phyloP scores from a whole-genome alignment of 1,284 basidiomycete species.

The Melampsora larici-populina region DNA sequence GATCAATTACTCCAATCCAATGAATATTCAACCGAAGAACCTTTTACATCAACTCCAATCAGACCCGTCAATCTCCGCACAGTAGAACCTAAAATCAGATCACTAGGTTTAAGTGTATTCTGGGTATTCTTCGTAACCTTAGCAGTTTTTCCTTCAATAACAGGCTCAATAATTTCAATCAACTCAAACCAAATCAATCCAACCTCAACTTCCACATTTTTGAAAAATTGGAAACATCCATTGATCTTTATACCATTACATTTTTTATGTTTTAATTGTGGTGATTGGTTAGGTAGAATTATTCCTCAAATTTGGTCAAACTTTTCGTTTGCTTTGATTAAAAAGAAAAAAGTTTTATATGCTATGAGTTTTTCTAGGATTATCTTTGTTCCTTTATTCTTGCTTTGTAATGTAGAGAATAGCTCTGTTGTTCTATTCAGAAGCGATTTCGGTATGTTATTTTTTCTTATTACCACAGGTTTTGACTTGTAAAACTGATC shows the following conservation, averaged over 20 bases:
- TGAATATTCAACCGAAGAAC: background rate
- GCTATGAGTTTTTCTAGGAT: conserved; percentile 10
- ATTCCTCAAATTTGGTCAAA: conserved; percentile 47
- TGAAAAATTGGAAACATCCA: conserved; percentile 37
- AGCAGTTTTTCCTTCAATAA: conserved; percentile 50
- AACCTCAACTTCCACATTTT: background rate
- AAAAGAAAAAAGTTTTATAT: background rate
- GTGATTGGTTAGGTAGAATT: conserved; percentile 50
- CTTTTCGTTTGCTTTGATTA: background rate
- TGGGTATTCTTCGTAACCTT: conserved; percentile 49
- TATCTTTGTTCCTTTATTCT: conserved; percentile 29
- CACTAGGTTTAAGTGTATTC: conserved; percentile 48
- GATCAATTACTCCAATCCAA: background rate
- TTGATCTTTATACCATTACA: conserved; percentile 48
- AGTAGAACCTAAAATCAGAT: conserved; percentile 50
- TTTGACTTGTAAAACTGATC: background rate
- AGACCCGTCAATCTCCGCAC: conserved; percentile 13
- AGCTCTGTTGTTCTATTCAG: conserved; percentile 44
- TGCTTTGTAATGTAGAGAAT: conserved; percentile 43
- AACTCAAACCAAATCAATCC: conserved; percentile 6
- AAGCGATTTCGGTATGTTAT: conserved; percentile 47
- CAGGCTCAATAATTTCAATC: conserved; percentile 46
- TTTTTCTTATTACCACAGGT: background rate
- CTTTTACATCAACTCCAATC: conserved; percentile 3
- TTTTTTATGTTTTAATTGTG: conserved; percentile 50